Evolutionary conservation across 2,329 filamentous ascomycete species (phyloP).

Genomic region (Aspergillus cejpii): DNA sequence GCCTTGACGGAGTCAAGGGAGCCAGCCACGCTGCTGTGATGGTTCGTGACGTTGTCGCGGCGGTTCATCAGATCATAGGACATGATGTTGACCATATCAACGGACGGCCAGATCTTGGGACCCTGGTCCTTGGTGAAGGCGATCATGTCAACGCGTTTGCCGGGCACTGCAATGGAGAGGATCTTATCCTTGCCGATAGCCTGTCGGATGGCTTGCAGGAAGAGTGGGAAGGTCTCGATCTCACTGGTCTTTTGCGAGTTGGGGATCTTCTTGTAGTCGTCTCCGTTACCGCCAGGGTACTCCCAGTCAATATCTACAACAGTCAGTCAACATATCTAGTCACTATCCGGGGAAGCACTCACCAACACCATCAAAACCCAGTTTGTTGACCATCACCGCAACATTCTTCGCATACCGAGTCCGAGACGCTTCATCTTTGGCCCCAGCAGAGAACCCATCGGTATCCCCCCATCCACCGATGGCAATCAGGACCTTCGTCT

Average conservation of each 20-base stretch:
- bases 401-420: conserved; percentile 59
- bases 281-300: conserved; percentile 57
- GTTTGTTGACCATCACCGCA: conserved; percentile 53
- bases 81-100: conserved; percentile 67
- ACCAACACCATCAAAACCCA: conserved; percentile 60
- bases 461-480: conserved; percentile 71
- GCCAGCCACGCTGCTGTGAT: conserved; percentile 57
- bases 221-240: conserved; percentile 55
- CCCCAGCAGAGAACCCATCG: conserved; percentile 54
- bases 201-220: conserved; percentile 53
- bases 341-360: conserved; percentile 23
- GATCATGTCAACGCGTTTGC: conserved; percentile 58
- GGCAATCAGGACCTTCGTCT: conserved; percentile 61
- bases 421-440: conserved; percentile 47
- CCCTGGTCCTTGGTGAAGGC: conserved; percentile 55
- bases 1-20: conserved; percentile 52
- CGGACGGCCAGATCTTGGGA: conserved; percentile 52
- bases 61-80: conserved; percentile 66
- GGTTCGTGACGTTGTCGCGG: conserved; percentile 56
- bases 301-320: conserved; percentile 62
- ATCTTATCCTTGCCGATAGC: conserved; percentile 54
- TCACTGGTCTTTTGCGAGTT: conserved; percentile 56
- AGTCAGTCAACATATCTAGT: too few relatives aligned
- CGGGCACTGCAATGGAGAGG: conserved; percentile 62
- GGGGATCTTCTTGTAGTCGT: conserved; percentile 58